Conservation (phyloP, 2,329 filamentous ascomycete genomes). For the Nigrospora sphaerica region DNA sequence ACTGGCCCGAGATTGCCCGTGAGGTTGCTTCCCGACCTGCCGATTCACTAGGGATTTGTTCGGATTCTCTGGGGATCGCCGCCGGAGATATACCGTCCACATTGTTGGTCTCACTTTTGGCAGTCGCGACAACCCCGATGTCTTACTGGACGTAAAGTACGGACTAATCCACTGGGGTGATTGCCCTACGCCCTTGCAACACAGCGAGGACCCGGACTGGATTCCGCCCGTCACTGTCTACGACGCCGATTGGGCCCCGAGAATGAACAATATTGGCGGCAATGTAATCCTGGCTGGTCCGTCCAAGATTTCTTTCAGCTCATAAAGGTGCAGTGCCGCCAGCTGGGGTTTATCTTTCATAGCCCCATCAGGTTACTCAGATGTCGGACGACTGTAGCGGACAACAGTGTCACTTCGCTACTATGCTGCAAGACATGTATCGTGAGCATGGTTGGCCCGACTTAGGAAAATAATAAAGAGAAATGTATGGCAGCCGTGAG, state of each 20-base stretch:
- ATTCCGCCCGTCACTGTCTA: conserved; percentile 44
- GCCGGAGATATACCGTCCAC: background rate
- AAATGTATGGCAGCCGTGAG: too few relatives aligned
- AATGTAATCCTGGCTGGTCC: background rate
- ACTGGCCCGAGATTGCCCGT: background rate
- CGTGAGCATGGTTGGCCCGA: background rate
- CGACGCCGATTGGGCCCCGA: conserved; percentile 8
- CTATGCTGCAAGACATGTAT: background rate
- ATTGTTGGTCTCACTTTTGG: background rate
- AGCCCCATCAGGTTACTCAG: background rate
- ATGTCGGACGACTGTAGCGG: background rate
- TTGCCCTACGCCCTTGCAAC: background rate
- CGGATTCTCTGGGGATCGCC: background rate
- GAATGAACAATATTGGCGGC: background rate
- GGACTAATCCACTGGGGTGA: conserved; percentile 1
- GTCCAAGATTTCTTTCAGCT: background rate
- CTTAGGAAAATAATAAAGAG: background rate
- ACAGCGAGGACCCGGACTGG: conserved; percentile 6
- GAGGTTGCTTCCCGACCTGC: background rate
- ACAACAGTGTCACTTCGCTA: background rate
- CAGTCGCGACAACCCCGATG: background rate
- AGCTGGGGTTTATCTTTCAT: background rate
- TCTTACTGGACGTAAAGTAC: background rate
- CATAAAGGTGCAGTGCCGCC: background rate
- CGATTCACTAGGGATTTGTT: background rate